These are phyloP conservation scores for Cicer bijugum DNA, from an alignment of 306 rosid genomes.

Conservation along the genomic window DNA sequence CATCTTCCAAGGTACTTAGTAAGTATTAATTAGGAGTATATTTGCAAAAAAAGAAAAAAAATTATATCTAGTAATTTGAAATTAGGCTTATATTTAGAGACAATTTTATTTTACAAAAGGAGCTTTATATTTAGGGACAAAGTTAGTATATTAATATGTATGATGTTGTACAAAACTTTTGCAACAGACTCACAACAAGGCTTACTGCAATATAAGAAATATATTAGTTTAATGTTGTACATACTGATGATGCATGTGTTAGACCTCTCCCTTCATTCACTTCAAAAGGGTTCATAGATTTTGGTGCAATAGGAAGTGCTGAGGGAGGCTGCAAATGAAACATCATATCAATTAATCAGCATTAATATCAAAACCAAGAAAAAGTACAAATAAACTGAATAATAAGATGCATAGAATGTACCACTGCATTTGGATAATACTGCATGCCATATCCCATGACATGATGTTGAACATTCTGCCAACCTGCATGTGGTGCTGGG, in stretches of 20 bases:
- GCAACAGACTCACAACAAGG: conserved; percentile 11
- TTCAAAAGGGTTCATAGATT: conserved; percentile 70
- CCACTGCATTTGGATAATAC: conserved; percentile 61
- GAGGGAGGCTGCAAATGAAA: conserved; percentile 57
- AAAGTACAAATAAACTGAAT: conserved; percentile 1
- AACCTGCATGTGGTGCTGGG: conserved; percentile 55
- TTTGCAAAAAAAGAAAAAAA: too few relatives aligned
- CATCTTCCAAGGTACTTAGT: too few relatives aligned
- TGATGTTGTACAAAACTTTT: neutral
- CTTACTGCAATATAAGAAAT: neutral
- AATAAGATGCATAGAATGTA: conserved; percentile 36
- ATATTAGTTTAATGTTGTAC: conserved; percentile 43
- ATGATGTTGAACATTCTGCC: conserved; percentile 61
- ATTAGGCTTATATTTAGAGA: too few relatives aligned
- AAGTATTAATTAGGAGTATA: too few relatives aligned
- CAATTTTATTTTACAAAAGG: too few relatives aligned
- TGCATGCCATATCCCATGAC: conserved; percentile 66
- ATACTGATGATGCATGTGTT: conserved; percentile 55
- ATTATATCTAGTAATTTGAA: too few relatives aligned
- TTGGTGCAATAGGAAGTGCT: conserved; percentile 51
- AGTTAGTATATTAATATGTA: neutral
- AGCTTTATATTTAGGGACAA: neutral
- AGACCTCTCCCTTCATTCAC: conserved; percentile 49
- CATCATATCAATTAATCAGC: conserved; percentile 33
- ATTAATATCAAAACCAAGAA: conserved; percentile 25